phyloP scores from a whole-genome alignment of 2,329 filamentous ascomycete species.

The Nakataea oryzae region DNA sequence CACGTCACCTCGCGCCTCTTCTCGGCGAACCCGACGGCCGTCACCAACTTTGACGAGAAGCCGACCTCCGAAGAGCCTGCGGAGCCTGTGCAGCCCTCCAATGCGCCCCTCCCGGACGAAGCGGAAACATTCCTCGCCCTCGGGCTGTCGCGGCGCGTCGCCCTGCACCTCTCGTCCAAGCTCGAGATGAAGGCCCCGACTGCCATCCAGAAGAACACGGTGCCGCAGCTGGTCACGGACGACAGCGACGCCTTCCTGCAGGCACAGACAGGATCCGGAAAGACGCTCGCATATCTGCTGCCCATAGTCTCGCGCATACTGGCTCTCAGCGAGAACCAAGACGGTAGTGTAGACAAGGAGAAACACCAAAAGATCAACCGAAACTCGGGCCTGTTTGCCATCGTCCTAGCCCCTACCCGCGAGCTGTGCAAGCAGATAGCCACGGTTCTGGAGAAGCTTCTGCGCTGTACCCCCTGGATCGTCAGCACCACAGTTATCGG shows the following conservation, averaged over 20 bases:
- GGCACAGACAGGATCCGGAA: slow-evolving; percentile 93
- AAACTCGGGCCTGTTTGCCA: slow-evolving; percentile 83
- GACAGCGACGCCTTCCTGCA: slow-evolving; percentile 92
- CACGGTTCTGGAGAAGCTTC: slow-evolving; percentile 70
- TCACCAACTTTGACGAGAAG: slow-evolving; percentile 45
- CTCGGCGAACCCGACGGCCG: slow-evolving; percentile 72
- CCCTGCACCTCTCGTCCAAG: slow-evolving; percentile 74
- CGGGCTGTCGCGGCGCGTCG: slow-evolving; percentile 70
- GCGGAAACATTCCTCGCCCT: slow-evolving; percentile 79
- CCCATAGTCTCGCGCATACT: slow-evolving; percentile 86
- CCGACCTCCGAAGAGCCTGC: slow-evolving; percentile 32
- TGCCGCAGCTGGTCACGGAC: slow-evolving; percentile 67
- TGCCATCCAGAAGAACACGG: slow-evolving; percentile 84
- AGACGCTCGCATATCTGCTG: slow-evolving; percentile 90
- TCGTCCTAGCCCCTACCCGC: slow-evolving; percentile 86
- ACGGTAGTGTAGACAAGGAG: slow-evolving; percentile 25
- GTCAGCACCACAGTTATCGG: slow-evolving; percentile 76
- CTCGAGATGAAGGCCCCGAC: slow-evolving; percentile 85
- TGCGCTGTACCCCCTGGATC: slow-evolving; percentile 88
- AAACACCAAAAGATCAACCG: slow-evolving; percentile 54
- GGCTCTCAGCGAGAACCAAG: slow-evolving; percentile 52
- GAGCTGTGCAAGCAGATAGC: slow-evolving; percentile 93
- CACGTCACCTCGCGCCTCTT: slow-evolving; percentile 79
- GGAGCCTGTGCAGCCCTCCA: slow-evolving; percentile 60
- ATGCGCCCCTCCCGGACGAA: slow-evolving; percentile 78